Conservation (phyloP, 176 grass and related monocot species). For the Carex cristatella region DNA sequence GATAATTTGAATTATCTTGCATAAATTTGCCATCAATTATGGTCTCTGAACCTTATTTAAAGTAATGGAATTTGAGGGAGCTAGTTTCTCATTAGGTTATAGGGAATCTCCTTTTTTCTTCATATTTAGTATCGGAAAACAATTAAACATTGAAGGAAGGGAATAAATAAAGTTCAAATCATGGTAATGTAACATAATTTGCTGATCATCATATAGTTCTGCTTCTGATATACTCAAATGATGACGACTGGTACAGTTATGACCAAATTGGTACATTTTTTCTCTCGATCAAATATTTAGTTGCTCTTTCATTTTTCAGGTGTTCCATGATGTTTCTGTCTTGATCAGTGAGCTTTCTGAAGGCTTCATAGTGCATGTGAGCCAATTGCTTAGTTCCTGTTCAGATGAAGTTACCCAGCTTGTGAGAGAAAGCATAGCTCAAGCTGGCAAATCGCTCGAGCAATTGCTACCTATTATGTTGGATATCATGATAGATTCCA, state of each 20-base stretch:
- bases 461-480: slow-evolving; percentile 65
- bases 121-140: neutral
- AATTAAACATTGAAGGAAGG: neutral
- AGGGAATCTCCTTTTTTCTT: neutral
- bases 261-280: neutral
- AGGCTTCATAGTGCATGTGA: slow-evolving; percentile 50
- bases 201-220: neutral
- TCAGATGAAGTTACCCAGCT: slow-evolving; percentile 59
- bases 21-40: neutral
- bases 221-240: neutral
- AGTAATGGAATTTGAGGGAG: neutral
- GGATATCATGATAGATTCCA: slow-evolving; percentile 74
- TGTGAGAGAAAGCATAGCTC: slow-evolving; percentile 78
- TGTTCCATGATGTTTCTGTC: slow-evolving; percentile 70
- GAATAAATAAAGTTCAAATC: neutral
- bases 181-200: neutral
- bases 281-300: neutral
- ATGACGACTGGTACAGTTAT: neutral
- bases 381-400: slow-evolving; percentile 57
- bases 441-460: slow-evolving; percentile 59
- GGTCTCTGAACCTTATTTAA: neutral
- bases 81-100: neutral
- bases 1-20: neutral
- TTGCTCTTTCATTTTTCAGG: slow-evolving; percentile 40
- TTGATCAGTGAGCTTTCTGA: slow-evolving; percentile 60